These are phyloP conservation scores for Jacaranda mimosifolia DNA, from an alignment of 257 asterid species.

Conservation along the genomic window DNA sequence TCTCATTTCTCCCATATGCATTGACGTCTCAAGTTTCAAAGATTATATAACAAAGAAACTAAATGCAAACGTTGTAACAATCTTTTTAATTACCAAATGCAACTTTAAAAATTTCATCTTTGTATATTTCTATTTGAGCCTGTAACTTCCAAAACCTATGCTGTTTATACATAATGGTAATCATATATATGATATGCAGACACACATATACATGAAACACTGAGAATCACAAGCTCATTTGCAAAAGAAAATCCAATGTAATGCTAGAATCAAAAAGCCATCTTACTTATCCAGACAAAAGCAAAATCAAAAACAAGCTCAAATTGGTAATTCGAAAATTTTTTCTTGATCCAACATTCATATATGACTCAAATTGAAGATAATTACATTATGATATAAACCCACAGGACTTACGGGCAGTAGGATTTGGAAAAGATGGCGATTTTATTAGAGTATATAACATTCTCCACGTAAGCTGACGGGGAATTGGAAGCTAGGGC, in stretches of 20 bases:
- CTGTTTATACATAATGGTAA: neutral
- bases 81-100: conserved; percentile 4
- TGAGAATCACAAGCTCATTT: neutral
- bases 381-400: neutral
- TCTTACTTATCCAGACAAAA: neutral
- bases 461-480: conserved; percentile 88
- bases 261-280: neutral
- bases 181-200: neutral
- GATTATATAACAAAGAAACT: neutral
- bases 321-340: neutral
- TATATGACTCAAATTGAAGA: conserved; percentile 10
- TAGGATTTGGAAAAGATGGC: conserved; percentile 95
- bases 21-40: neutral
- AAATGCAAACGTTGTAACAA: neutral
- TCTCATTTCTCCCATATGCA: neutral
- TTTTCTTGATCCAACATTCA: conserved; percentile 12
- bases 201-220: neutral
- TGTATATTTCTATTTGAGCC: neutral
- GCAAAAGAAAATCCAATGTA: neutral
- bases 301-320: neutral
- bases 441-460: conserved; percentile 82
- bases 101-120: neutral
- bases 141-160: neutral
- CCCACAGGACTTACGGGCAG: conserved; percentile 73
- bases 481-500: conserved; percentile 83